Evolutionary conservation across 2,329 filamentous ascomycete genomes (phyloP), one percentile per base, ranked within the genome.

Genomic region (Epichloe sp.): DNA sequence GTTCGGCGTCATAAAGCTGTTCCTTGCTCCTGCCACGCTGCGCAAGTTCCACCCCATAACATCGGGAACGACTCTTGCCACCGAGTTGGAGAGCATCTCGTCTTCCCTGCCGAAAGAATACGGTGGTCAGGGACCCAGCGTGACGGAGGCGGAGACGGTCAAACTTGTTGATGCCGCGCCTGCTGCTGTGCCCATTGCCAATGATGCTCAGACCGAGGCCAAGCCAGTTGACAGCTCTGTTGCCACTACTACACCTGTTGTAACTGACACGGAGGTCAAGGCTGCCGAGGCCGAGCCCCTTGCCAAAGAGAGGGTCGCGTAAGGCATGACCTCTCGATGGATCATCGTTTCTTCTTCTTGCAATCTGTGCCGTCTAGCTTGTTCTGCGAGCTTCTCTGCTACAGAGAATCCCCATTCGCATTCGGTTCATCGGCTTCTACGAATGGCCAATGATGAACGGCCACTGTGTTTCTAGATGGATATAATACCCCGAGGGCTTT

Each of bases 1-100:
- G 64, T 89, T 86, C 65, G 72, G 74, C 19, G 76, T 83, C 50
- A 83, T 89, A 72, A 89, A 88, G 72, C 68, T 87, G 17, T 84
- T 90, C 65, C 72, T 89, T 43, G 80, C 83, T 34, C 74, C 81
- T 47, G 83, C 85, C 62, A 89, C 86, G 1, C 76, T 85, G 57
- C 83, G 83, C 71, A 89, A 89, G 65, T 88, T 89, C 69, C 84
- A 88, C 61, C 85, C 85, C 44, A 80, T 90, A 71, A 75, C 77
- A 55, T 86, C 85, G 59, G 89, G 90, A 21, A 78, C 71, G 43
- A 80, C 79, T 52, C 73, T 96, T 47, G 81, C 80, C 17, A 72
- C 71, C 12, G 78, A 81, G 65, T 71, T 80, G n/a, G 67, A 72
- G 46, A 62, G 61, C 3, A 71, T 93, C 52, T 82, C 79, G 12